These are phyloP conservation scores for Claviceps africana DNA, from an alignment of 2,329 filamentous ascomycete genomes.

Conservation along the genomic window DNA sequence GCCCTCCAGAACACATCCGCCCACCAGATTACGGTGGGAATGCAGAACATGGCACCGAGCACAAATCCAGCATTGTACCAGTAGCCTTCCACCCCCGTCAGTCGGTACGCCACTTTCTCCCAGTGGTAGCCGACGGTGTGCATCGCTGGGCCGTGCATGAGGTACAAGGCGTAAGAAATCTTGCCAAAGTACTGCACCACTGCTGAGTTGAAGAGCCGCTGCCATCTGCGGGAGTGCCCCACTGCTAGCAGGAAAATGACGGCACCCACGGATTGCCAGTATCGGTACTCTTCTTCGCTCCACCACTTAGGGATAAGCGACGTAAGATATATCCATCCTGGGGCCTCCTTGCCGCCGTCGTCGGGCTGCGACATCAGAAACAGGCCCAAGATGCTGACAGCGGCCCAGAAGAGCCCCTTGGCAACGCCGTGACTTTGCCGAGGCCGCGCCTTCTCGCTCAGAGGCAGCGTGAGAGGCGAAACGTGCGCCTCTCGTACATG, in stretches of 20 bases:
- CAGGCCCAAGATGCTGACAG: slow-evolving; percentile 33
- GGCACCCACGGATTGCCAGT: slow-evolving; percentile 41
- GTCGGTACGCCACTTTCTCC: slow-evolving; percentile 31
- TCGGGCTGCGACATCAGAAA: slow-evolving; percentile 34
- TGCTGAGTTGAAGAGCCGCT: slow-evolving; percentile 34
- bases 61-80: slow-evolving; percentile 33
- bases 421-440: slow-evolving; percentile 1
- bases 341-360: slow-evolving; percentile 29
- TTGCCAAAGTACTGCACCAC: slow-evolving; percentile 44
- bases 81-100: slow-evolving; percentile 32
- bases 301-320: slow-evolving; percentile 36
- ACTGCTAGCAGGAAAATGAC: slow-evolving; percentile 37
- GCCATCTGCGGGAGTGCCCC: slow-evolving; percentile 31
- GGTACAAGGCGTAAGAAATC: slow-evolving; percentile 47
- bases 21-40: slow-evolving; percentile 38
- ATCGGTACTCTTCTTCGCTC: slow-evolving; percentile 34
- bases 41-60: slow-evolving; percentile 31
- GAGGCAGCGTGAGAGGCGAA: slow-evolving; percentile 14
- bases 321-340: slow-evolving; percentile 37
- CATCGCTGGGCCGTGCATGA: slow-evolving; percentile 44
- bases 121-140: slow-evolving; percentile 39
- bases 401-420: slow-evolving; percentile 21
- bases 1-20: slow-evolving; percentile 42
- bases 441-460: slow-evolving; percentile 9
- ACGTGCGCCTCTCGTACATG: slow-evolving; percentile 32